These are phyloP conservation scores for Lizonia empirigonia DNA, from an alignment of 2,329 filamentous ascomycete genomes.

Conservation along the genomic window DNA sequence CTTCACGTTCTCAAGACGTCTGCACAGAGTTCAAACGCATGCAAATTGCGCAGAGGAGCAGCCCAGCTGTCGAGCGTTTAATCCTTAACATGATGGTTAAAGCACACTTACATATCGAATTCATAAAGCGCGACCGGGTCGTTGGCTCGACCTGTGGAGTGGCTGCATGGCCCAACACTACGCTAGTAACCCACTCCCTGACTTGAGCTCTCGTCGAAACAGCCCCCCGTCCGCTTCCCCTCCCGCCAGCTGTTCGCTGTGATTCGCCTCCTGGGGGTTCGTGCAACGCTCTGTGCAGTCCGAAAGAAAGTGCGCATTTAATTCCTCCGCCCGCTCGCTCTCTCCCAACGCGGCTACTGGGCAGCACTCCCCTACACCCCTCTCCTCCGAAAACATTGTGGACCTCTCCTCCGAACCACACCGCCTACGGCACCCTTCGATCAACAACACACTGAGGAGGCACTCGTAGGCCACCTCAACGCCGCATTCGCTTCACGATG, in stretches of 20 bases:
- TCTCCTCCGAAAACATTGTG: constrained; percentile 26
- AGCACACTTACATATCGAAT: background rate
- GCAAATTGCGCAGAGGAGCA: background rate
- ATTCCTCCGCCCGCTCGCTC: constrained; percentile 15
- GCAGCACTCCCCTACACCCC: constrained; percentile 12
- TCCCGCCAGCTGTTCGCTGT: constrained; percentile 22
- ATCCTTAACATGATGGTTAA: background rate
- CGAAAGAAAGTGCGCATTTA: constrained; percentile 23
- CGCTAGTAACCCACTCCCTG: constrained; percentile 32
- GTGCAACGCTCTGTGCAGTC: constrained; percentile 20
- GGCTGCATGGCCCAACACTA: constrained; percentile 15
- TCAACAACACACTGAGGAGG: constrained; percentile 11
- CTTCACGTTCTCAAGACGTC: constrained; percentile 10
- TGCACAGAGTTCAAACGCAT: background rate
- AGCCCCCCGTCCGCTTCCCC: constrained; percentile 24
- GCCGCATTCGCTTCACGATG: constrained; percentile 32
- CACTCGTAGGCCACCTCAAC: constrained; percentile 8
- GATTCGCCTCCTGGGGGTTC: constrained; percentile 18
- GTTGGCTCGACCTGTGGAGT: constrained; percentile 16
- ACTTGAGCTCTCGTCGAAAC: constrained; percentile 29
- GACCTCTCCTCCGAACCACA: constrained; percentile 16
- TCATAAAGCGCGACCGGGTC: constrained; percentile 12
- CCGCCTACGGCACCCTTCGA: constrained; percentile 14
- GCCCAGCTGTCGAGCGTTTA: constrained; percentile 1
- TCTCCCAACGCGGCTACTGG: constrained; percentile 17